Conservation (phyloP, 176 grass and related monocot species). For the Rhipidocladum racemiflorum region DNA sequence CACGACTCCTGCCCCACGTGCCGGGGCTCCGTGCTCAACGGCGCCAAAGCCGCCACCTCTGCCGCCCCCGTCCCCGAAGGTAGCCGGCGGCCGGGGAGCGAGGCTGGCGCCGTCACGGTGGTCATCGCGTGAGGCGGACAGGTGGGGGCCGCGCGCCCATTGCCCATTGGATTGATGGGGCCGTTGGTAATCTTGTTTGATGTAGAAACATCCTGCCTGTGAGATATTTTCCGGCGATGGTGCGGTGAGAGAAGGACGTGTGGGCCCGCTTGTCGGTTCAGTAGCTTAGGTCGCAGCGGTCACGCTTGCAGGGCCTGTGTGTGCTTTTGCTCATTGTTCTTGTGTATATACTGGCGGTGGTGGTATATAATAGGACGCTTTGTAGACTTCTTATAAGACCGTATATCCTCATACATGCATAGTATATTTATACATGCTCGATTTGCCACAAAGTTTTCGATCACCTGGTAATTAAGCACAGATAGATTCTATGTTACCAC, state of each 20-base stretch:
- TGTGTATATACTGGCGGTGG: neutral
- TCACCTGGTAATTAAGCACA: neutral
- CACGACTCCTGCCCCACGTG: conserved; percentile 86
- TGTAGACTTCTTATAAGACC: neutral
- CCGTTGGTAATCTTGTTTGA: conserved; percentile 9
- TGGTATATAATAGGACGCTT: neutral
- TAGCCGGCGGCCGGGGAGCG: conserved; percentile 6
- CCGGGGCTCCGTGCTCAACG: conserved; percentile 54
- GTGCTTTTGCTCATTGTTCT: neutral
- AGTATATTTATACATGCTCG: neutral
- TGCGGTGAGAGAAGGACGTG: neutral
- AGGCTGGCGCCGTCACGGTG: conserved; percentile 21
- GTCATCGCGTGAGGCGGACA: conserved; percentile 38
- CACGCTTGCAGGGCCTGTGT: neutral
- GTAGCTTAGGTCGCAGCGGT: neutral
- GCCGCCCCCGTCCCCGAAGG: neutral
- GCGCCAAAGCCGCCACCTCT: neutral
- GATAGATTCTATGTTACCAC: neutral
- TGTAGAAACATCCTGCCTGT: conserved; percentile 12
- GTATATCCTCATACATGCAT: too few relatives aligned
- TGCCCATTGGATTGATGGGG: neutral
- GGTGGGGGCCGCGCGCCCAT: neutral
- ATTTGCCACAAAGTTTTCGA: neutral
- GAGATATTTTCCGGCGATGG: conserved; percentile 34
- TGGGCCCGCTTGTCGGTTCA: neutral